phyloP scores from a whole-genome alignment of 345 rosid genomes.

The Rubroshorea leprosula region DNA sequence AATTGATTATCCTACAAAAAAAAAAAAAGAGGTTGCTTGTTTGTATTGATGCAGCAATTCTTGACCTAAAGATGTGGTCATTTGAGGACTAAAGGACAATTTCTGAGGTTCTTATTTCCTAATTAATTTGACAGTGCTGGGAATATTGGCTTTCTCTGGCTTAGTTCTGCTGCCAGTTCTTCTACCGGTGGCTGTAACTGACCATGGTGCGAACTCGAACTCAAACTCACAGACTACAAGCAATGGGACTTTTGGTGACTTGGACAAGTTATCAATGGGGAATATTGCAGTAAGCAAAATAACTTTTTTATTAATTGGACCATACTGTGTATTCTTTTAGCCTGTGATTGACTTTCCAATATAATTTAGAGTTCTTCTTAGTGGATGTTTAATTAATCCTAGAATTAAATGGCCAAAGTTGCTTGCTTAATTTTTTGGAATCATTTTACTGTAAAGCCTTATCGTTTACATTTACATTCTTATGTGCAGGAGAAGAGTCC shows the following conservation, averaged over 20 bases:
- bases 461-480: neutral
- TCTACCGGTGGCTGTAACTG: slow-evolving; percentile 76
- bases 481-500: slow-evolving; percentile 37
- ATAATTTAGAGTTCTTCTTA: no score
- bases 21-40: no score
- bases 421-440: neutral
- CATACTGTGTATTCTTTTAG: no score
- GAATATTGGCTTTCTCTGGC: slow-evolving; percentile 65
- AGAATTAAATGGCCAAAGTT: neutral
- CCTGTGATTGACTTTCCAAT: neutral
- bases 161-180: slow-evolving; percentile 62
- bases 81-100: neutral
- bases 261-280: slow-evolving; percentile 77
- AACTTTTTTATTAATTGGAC: neutral
- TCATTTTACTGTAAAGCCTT: neutral
- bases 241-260: slow-evolving; percentile 50
- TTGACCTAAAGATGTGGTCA: neutral
- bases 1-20: no score
- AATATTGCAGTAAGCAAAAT: slow-evolving; percentile 49
- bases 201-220: slow-evolving; percentile 17
- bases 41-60: no score
- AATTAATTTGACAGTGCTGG: slow-evolving; percentile 43
- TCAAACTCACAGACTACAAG: slow-evolving; percentile 24
- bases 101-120: neutral
- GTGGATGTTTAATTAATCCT: no score